Conservation (phyloP, 2,329 filamentous ascomycete genomes). For the Phialemonium atrogriseum region DNA sequence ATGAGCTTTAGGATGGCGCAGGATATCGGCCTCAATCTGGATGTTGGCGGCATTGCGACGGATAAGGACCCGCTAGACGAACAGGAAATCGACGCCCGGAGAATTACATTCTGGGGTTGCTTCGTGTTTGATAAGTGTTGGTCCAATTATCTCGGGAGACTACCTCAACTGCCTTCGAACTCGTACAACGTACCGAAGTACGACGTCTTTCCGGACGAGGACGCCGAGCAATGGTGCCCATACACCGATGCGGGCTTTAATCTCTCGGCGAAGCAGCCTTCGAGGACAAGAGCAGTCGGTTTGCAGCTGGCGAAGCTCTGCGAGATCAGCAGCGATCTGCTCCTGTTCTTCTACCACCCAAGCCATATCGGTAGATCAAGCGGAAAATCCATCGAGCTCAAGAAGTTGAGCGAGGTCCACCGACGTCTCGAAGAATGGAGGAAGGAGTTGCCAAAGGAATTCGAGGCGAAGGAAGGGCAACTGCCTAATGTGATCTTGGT, state of each 20-base stretch:
- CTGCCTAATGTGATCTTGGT: slow-evolving; percentile 70
- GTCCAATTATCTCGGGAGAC: slow-evolving; percentile 90
- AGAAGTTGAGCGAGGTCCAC: slow-evolving; percentile 87
- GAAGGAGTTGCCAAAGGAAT: slow-evolving; percentile 70
- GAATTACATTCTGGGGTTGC: slow-evolving; percentile 95
- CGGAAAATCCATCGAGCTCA: slow-evolving; percentile 76
- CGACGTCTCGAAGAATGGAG: slow-evolving; percentile 86
- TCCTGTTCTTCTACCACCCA: slow-evolving; percentile 88
- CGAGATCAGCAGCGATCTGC: slow-evolving; percentile 87
- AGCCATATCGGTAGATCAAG: slow-evolving; percentile 52
- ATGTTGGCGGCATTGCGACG: slow-evolving; percentile 57
- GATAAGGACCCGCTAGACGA: slow-evolving; percentile 58
- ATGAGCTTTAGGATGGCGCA: slow-evolving; percentile 98
- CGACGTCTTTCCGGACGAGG: slow-evolving; percentile 84
- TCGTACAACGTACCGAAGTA: slow-evolving; percentile 81
- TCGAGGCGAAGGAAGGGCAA: slow-evolving; percentile 84
- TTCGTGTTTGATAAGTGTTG: slow-evolving; percentile 98
- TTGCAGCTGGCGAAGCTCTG: slow-evolving; percentile 76
- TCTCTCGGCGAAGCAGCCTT: slow-evolving; percentile 65
- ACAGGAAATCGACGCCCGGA: slow-evolving; percentile 77
- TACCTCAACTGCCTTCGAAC: slow-evolving; percentile 75
- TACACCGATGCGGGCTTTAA: slow-evolving; percentile 80
- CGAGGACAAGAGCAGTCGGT: slow-evolving; percentile 72
- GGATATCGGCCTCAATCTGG: slow-evolving; percentile 85
- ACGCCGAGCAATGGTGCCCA: slow-evolving; percentile 76